Conservation (phyloP, 805 yeast species). For the Naumovozyma baii region DNA sequence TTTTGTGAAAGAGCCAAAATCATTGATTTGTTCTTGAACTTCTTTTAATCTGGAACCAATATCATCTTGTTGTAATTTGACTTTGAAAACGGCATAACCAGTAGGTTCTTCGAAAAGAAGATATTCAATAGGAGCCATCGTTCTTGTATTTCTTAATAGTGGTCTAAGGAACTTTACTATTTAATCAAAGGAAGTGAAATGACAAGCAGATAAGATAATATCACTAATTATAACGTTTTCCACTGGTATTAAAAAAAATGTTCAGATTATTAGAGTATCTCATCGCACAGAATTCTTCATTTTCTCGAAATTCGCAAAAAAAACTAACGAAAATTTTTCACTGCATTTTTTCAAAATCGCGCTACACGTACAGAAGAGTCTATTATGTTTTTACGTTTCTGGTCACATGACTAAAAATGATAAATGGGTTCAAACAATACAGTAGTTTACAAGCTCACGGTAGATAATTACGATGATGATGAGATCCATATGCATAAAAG, state of each 20-base stretch:
- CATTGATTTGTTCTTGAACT: conserved; percentile 84
- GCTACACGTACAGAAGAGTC: neutral
- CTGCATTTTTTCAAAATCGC: neutral
- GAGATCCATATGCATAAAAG: no score
- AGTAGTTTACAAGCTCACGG: no score
- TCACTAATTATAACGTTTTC: no score
- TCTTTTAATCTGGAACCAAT: conserved; percentile 86
- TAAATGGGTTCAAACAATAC: no score
- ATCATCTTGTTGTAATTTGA: conserved; percentile 86
- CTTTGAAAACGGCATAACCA: conserved; percentile 95
- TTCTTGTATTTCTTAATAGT: neutral
- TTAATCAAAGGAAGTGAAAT: neutral
- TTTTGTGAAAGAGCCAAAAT: conserved; percentile 80
- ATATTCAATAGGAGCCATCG: conserved; percentile 73
- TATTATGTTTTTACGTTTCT: neutral
- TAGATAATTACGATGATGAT: no score
- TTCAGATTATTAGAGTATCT: no score
- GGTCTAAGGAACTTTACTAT: neutral
- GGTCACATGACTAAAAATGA: neutral
- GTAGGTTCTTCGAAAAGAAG: conserved; percentile 97
- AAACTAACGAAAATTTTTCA: neutral
- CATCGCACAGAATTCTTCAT: neutral
- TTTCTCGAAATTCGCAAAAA: neutral
- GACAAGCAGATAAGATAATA: no score
- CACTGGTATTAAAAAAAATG: no score